Evolutionary conservation across 1,139 yeast species (phyloP).

Genomic region (Candida glucosophila): DNA sequence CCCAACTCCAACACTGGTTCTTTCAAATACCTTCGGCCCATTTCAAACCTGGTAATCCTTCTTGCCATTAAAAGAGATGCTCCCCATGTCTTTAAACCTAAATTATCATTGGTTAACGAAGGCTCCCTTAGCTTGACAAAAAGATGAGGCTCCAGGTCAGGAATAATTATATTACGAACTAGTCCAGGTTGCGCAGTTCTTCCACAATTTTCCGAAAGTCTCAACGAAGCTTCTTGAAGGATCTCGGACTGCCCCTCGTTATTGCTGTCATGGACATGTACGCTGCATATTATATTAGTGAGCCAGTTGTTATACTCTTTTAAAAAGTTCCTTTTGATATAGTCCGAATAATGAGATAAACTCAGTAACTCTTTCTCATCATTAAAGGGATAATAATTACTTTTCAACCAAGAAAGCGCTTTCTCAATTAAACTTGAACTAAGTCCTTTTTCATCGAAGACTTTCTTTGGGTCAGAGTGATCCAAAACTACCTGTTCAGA

Average conservation of each 20-base stretch:
- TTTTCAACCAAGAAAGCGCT: slow-evolving; percentile 34
- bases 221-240: slow-evolving; percentile 45
- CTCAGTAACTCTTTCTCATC: slow-evolving; percentile 14
- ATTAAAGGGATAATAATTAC: slow-evolving; percentile 25
- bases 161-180: slow-evolving; percentile 37
- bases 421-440: slow-evolving; percentile 9
- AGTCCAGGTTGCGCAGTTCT: slow-evolving; percentile 77
- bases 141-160: slow-evolving; percentile 15
- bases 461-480: slow-evolving; percentile 6
- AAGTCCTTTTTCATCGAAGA: slow-evolving; percentile 13
- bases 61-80: slow-evolving; percentile 68
- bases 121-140: slow-evolving; percentile 63
- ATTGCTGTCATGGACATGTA: slow-evolving; percentile 40
- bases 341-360: slow-evolving; percentile 17
- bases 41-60: slow-evolving; percentile 24
- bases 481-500: slow-evolving; percentile 3
- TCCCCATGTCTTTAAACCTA: slow-evolving; percentile 96
- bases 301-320: slow-evolving; percentile 47
- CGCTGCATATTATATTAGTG: slow-evolving; percentile 53
- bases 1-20: slow-evolving; percentile 71
- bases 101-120: slow-evolving; percentile 72
- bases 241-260: slow-evolving; percentile 32
- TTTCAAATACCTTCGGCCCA: slow-evolving; percentile 11
- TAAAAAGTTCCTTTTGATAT: slow-evolving; percentile 14
- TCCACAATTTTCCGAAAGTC: slow-evolving; percentile 81